Evolutionary conservation across 345 rosid genomes (phyloP).

Genomic region (Microcos paniculata): DNA sequence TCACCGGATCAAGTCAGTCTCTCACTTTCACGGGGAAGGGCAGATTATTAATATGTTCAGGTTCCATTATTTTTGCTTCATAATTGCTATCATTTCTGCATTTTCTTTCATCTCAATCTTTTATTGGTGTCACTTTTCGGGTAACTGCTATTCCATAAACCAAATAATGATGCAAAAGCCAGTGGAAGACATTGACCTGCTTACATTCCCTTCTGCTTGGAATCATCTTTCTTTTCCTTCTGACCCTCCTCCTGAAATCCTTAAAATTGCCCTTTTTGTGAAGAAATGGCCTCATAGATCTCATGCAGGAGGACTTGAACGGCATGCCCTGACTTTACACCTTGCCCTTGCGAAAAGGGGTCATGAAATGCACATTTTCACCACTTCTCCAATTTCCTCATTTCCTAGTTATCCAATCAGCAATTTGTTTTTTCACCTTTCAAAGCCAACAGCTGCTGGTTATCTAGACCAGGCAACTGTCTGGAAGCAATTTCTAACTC

Average conservation of each 20-base stretch:
- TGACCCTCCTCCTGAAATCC: constrained; percentile 36
- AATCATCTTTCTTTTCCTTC: constrained; percentile 57
- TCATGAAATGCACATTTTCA: constrained; percentile 89
- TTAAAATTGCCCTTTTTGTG: constrained; percentile 79
- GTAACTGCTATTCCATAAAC: constrained; percentile 35
- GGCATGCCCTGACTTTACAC: constrained; percentile 85
- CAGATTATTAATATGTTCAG: constrained; percentile 31
- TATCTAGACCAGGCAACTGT: constrained; percentile 69
- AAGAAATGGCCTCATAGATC: constrained; percentile 90
- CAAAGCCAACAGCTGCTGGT: constrained; percentile 71
- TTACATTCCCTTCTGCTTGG: constrained; percentile 66
- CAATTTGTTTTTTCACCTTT: constrained; percentile 68
- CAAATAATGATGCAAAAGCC: constrained; percentile 24
- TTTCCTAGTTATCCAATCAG: constrained; percentile 47
- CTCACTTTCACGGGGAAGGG: constrained; percentile 47
- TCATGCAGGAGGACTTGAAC: constrained; percentile 84
- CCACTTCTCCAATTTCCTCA: constrained; percentile 48
- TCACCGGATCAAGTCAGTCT: constrained; percentile 5
- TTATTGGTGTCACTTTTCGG: constrained; percentile 45
- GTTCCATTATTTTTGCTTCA: constrained; percentile 52
- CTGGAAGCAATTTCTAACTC: constrained; percentile 66
- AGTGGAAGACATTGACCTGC: constrained; percentile 55
- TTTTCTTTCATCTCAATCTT: constrained; percentile 59
- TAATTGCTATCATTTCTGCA: constrained; percentile 42
- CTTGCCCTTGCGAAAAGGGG: constrained; percentile 80